A percentile compares a stretch with the other conserved stretches of the same genome.
These are phyloP conservation scores for Emydomyces testavorans DNA, from an alignment of 2,329 filamentous ascomycete species.

Conservation along the genomic window DNA sequence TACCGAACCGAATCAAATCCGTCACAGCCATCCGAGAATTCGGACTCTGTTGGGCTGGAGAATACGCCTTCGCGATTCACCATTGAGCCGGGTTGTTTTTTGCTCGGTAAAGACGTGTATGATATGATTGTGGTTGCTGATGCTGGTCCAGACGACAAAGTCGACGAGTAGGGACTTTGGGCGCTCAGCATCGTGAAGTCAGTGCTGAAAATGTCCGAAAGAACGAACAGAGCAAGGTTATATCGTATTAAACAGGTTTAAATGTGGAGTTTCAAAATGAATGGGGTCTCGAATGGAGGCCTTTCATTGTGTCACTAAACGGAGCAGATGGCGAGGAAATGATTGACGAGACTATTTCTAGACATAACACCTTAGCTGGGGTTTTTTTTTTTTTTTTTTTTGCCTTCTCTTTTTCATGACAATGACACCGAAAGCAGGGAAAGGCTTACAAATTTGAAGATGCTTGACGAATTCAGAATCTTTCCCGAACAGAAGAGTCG, in stretches of 20 bases:
- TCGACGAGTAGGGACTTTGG: constrained; percentile 9
- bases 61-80: constrained; percentile 38
- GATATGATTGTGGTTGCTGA: constrained; percentile 5
- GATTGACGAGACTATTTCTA: constrained; percentile 1
- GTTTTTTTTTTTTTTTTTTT: no score
- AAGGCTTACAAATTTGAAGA: constrained; percentile 1
- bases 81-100: constrained; percentile 8
- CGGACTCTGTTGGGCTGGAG: constrained; percentile 78
- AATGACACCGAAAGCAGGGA: constrained; percentile 2
- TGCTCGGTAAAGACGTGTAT: constrained; percentile 10
- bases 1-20: constrained; percentile 63
- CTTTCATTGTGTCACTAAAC: constrained; percentile 6
- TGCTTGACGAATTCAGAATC: constrained; percentile 1
- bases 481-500: neutral
- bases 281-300: neutral
- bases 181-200: constrained; percentile 12
- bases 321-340: neutral
- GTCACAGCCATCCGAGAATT: constrained; percentile 71
- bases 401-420: no score
- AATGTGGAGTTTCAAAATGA: constrained; percentile 8
- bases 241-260: neutral
- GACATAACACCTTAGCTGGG: constrained; percentile 4
- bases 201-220: neutral
- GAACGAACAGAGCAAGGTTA: neutral
- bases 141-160: constrained; percentile 1